Percentiles rank a stretch among this genome's conserved stretches.
These are phyloP conservation scores for Trichoderma koningiopsis DNA, from an alignment of 2,329 filamentous ascomycete genomes.

Conservation along the genomic window DNA sequence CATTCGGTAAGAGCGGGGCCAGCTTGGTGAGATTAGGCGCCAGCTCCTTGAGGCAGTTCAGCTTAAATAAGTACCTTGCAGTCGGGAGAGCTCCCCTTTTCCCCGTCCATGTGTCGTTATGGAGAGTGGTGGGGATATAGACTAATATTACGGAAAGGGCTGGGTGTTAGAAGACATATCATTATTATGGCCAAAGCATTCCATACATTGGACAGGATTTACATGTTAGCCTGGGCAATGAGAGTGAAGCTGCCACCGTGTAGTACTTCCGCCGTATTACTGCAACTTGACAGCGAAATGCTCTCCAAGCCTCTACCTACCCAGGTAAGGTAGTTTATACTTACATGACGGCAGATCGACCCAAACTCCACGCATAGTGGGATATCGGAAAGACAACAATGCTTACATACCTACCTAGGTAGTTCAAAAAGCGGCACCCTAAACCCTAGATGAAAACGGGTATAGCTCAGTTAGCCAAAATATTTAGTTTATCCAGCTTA, in stretches of 20 bases:
- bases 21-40: too few species aligned
- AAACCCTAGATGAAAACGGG: constrained; percentile 10
- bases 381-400: background rate
- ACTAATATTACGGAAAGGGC: background rate
- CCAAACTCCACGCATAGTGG: background rate
- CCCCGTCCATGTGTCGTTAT: background rate
- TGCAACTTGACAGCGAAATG: too few species aligned
- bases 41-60: too few species aligned
- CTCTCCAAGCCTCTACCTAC: background rate
- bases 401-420: background rate
- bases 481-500: background rate
- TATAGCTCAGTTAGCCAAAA: background rate
- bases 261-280: too few species aligned
- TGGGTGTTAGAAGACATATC: background rate
- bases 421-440: background rate
- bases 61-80: too few species aligned
- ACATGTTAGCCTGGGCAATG: background rate
- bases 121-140: background rate
- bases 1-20: too few species aligned
- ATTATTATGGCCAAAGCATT: background rate
- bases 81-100: background rate
- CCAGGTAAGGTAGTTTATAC: too few species aligned
- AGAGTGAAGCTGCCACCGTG: background rate
- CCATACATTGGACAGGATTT: background rate
- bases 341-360: background rate